A percentile compares a stretch with the other conserved stretches of the same genome.
phyloP scores from a whole-genome alignment of 2,329 filamentous ascomycete species.

The Penicillium sp. region DNA sequence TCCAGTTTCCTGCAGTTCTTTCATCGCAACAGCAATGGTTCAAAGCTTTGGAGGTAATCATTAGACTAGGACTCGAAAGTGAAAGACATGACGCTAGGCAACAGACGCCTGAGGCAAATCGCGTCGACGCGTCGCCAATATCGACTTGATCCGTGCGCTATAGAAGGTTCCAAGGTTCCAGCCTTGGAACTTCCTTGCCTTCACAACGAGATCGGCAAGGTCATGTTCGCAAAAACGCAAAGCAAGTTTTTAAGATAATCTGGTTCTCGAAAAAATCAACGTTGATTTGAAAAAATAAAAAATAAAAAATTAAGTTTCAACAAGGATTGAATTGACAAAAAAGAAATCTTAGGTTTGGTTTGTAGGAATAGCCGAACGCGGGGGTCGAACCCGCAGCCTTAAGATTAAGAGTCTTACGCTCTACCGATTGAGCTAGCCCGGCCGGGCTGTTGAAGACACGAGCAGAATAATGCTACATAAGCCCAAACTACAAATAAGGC shows the following conservation, averaged over 20 bases:
- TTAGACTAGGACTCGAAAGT: conserved; percentile 3
- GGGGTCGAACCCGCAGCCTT: conserved; percentile 46
- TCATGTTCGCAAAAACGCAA: too few relatives aligned
- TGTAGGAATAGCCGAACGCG: conserved; percentile 40
- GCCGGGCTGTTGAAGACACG: conserved; percentile 19
- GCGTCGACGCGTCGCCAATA: conserved; percentile 12
- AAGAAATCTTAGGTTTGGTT: conserved; percentile 6
- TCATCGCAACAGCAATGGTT: conserved; percentile 29
- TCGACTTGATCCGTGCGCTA: conserved; percentile 6
- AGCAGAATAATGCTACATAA: neutral
- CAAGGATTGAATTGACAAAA: neutral
- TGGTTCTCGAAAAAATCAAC: too few relatives aligned
- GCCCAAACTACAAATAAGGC: neutral
- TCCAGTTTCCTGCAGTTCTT: conserved; percentile 17
- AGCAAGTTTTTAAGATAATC: too few relatives aligned
- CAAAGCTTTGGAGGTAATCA: conserved; percentile 8
- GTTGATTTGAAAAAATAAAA: too few relatives aligned
- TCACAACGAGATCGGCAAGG: neutral
- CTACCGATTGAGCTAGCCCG: conserved; percentile 52
- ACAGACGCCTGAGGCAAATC: conserved; percentile 1
- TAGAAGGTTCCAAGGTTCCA: neutral
- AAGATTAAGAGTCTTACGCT: conserved; percentile 29
- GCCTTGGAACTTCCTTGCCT: neutral
- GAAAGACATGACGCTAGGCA: conserved; percentile 19
- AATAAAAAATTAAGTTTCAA: too few relatives aligned